These are phyloP conservation scores for Golubevia pallescens DNA, from an alignment of 1,284 basidiomycete species.

Conservation along the genomic window DNA sequence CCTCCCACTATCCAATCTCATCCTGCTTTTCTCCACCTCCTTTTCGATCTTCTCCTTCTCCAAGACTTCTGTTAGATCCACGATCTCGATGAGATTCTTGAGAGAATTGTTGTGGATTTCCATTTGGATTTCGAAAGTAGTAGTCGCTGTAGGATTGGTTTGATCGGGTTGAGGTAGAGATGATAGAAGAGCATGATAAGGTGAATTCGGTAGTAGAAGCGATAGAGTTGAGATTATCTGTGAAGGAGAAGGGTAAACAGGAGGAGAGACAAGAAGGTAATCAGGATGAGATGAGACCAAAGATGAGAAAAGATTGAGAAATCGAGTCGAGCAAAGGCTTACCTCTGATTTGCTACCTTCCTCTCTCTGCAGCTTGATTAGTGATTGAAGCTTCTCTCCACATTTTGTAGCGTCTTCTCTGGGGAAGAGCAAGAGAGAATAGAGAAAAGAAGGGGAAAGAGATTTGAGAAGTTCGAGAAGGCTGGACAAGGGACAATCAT, in stretches of 20 bases:
- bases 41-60: slow-evolving; percentile 19
- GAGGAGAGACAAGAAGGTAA: slow-evolving; percentile 5
- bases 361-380: slow-evolving; percentile 33
- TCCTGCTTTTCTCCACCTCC: slow-evolving; percentile 41
- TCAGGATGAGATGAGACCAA: background rate
- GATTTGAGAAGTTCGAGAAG: too few relatives aligned
- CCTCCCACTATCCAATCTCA: slow-evolving; percentile 43
- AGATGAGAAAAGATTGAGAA: background rate
- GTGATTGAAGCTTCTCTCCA: slow-evolving; percentile 33
- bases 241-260: slow-evolving; percentile 13
- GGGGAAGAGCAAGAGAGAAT: too few relatives aligned
- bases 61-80: slow-evolving; percentile 13
- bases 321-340: background rate
- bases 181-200: slow-evolving; percentile 73
- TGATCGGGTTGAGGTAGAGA: slow-evolving; percentile 77
- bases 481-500: too few relatives aligned
- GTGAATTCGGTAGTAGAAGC: slow-evolving; percentile 78
- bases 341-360: slow-evolving; percentile 27
- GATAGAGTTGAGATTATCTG: slow-evolving; percentile 75
- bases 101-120: slow-evolving; percentile 71
- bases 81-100: slow-evolving; percentile 39
- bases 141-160: slow-evolving; percentile 72
- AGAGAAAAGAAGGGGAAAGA: too few relatives aligned
- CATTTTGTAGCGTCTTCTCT: slow-evolving; percentile 30
- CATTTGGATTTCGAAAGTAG: slow-evolving; percentile 69